phyloP scores from a whole-genome alignment of 495 filamentous ascomycete species.

The Tuber calosporum region DNA sequence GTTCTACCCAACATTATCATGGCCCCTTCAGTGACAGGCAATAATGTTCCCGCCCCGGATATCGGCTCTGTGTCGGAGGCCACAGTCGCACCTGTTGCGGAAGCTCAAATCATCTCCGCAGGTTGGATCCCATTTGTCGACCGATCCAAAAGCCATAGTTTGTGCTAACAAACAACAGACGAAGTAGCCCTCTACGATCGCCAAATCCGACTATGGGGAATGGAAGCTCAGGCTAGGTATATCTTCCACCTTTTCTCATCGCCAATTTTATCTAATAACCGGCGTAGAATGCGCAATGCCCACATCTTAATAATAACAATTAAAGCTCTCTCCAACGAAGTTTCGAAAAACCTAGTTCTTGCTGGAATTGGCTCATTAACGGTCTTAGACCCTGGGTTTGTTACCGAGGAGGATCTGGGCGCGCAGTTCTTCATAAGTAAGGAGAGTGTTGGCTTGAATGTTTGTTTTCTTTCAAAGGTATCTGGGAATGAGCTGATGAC shows the following conservation, averaged over 20 bases:
- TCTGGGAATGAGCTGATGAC: not conserved
- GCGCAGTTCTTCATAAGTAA: slow-evolving; percentile 81
- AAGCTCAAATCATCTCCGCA: slow-evolving; percentile 38
- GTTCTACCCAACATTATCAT: slow-evolving; percentile 17
- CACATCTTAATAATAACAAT: slow-evolving; percentile 85
- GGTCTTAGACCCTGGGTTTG: slow-evolving; percentile 69
- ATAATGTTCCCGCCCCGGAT: slow-evolving; percentile 15
- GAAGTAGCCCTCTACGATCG: slow-evolving; percentile 97
- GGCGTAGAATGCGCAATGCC: slow-evolving; percentile 67
- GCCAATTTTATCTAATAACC: slow-evolving; percentile 3
- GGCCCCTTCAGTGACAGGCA: slow-evolving; percentile 19
- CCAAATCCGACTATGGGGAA: slow-evolving; percentile 96
- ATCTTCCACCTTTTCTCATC: slow-evolving; percentile 12
- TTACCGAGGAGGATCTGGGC: slow-evolving; percentile 74
- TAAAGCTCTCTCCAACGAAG: slow-evolving; percentile 84
- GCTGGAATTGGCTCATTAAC: slow-evolving; percentile 90
- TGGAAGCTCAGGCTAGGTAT: slow-evolving; percentile 80
- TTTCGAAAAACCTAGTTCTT: slow-evolving; percentile 95
- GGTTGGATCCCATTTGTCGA: slow-evolving; percentile 14
- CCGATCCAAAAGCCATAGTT: not conserved
- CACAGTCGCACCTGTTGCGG: slow-evolving; percentile 14
- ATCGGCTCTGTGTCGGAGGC: slow-evolving; percentile 15
- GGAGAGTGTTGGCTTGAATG: slow-evolving; percentile 65
- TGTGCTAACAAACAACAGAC: slow-evolving; percentile 50
- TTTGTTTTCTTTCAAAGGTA: slow-evolving; percentile 46